Conservation (phyloP, 768 basidiomycete genomes). For the Lactarius quietus region DNA sequence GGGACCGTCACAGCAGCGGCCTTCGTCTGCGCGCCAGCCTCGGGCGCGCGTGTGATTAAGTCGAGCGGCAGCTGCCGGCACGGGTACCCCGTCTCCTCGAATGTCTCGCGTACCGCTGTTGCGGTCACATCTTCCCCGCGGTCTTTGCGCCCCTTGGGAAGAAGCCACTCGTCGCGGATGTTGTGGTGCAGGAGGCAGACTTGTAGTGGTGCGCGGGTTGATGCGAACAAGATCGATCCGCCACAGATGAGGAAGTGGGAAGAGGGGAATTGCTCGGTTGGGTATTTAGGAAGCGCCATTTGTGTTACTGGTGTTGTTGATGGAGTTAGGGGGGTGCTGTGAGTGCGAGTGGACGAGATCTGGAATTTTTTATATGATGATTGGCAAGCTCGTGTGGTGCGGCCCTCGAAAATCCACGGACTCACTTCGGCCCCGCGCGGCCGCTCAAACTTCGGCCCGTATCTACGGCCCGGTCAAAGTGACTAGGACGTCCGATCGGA, state of each 20-base stretch:
- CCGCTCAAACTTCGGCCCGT: not conserved
- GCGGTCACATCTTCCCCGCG: slow-evolving; percentile 47
- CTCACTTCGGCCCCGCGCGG: not conserved
- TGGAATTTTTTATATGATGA: not conserved
- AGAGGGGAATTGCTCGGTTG: slow-evolving; percentile 16
- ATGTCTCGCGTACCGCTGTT: slow-evolving; percentile 58
- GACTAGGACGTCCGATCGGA: no score
- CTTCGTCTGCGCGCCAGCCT: slow-evolving; percentile 40
- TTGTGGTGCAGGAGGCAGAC: slow-evolving; percentile 34
- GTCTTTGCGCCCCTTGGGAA: slow-evolving; percentile 65
- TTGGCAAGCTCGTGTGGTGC: not conserved
- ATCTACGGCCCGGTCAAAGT: no score
- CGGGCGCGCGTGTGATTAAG: slow-evolving; percentile 55
- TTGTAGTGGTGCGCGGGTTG: slow-evolving; percentile 24
- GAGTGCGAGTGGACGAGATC: not conserved
- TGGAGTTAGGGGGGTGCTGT: not conserved
- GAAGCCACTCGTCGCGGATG: slow-evolving; percentile 36
- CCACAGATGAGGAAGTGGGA: slow-evolving; percentile 32
- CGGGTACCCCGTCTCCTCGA: slow-evolving; percentile 60
- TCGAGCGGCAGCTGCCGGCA: slow-evolving; percentile 48
- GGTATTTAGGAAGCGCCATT: slow-evolving; percentile 10
- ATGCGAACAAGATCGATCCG: slow-evolving; percentile 32
- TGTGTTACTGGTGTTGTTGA: not conserved
- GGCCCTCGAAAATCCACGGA: not conserved
- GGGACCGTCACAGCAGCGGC: slow-evolving; percentile 30